A percentile compares a stretch with the other conserved stretches of the same genome.
These are phyloP conservation scores for Silene vulgaris DNA, from an alignment of 179 eudicot genomes.

Conservation along the genomic window DNA sequence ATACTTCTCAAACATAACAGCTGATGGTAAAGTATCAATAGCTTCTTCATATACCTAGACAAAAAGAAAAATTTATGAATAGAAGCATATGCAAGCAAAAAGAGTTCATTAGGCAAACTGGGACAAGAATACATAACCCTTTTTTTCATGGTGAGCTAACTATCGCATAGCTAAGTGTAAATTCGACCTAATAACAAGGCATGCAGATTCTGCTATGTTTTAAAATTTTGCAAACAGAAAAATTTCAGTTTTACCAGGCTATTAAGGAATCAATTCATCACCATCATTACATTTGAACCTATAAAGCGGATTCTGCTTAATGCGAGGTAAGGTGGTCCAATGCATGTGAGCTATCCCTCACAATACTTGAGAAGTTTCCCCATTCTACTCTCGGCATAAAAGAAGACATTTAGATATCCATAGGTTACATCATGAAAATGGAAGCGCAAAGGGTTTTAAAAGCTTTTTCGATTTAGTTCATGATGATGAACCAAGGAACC, in stretches of 20 bases:
- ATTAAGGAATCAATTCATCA: background rate
- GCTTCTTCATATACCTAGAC: slow-evolving; percentile 78
- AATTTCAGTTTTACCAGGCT: background rate
- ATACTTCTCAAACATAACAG: slow-evolving; percentile 50
- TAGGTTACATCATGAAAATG: background rate
- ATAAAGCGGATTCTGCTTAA: background rate
- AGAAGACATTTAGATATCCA: background rate
- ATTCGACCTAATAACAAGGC: no score
- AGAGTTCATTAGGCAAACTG: background rate
- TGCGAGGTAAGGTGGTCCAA: background rate
- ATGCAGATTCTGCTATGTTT: background rate
- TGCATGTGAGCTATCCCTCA: background rate
- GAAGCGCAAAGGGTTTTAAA: background rate
- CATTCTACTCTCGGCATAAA: background rate
- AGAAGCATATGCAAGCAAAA: background rate
- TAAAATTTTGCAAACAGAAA: background rate
- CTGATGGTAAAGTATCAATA: slow-evolving; percentile 43
- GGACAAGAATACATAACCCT: background rate
- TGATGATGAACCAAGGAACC: slow-evolving; percentile 4
- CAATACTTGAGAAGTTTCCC: background rate
- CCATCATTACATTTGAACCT: background rate
- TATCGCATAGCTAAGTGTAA: background rate
- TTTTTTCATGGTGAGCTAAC: background rate
- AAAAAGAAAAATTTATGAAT: background rate
- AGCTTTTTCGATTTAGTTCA: background rate